phyloP scores from a whole-genome alignment of 106 monocot species.

The Allium fistulosum region DNA sequence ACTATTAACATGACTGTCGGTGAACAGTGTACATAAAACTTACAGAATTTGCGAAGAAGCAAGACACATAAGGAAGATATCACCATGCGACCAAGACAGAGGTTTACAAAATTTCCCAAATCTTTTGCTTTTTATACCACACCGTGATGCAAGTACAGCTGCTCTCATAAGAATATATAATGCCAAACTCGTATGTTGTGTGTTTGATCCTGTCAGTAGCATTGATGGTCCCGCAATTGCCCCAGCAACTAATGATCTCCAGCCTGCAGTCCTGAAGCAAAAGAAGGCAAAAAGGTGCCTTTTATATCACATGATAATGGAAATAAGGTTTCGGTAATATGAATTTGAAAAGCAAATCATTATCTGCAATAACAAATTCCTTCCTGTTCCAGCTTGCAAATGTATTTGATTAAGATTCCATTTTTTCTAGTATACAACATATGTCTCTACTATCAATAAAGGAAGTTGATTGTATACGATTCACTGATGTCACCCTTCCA shows the following conservation, averaged over 20 bases:
- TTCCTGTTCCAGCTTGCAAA: too few species aligned
- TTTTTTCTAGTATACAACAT: too few species aligned
- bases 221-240: constrained; percentile 85
- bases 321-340: too few species aligned
- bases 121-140: constrained; percentile 92
- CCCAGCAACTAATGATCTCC: constrained; percentile 92
- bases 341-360: too few species aligned
- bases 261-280: constrained; percentile 72
- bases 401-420: too few species aligned
- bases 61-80: constrained; percentile 96
- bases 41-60: constrained; percentile 97
- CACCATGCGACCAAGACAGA: constrained; percentile 86
- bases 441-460: too few species aligned
- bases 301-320: background rate
- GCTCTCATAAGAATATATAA: constrained; percentile 92
- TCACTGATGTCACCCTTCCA: too few species aligned
- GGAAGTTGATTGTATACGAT: too few species aligned
- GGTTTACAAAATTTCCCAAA: constrained; percentile 90
- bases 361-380: too few species aligned
- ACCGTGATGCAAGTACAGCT: constrained; percentile 87
- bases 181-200: constrained; percentile 59
- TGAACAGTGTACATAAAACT: constrained; percentile 10
- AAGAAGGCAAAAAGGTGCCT: constrained; percentile 3
- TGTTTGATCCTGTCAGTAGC: constrained; percentile 93
- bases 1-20: too few species aligned